A percentile compares a stretch with the other conserved stretches of the same genome.
Conservation (phyloP, 768 basidiomycete genomes). For the Tephrocybe sp. region DNA sequence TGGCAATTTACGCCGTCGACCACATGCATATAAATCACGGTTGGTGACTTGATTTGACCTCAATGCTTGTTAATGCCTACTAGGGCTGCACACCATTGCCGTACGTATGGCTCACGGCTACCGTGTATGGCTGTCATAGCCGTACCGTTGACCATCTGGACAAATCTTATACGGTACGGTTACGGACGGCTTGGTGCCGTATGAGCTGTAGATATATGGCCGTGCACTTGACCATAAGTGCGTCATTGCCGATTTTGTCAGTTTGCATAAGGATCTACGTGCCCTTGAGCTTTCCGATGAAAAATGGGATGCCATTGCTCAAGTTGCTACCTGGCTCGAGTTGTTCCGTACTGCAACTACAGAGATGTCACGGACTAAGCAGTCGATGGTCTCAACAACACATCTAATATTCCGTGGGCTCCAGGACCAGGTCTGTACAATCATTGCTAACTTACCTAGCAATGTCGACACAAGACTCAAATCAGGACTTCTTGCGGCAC, state of each 20-base stretch:
- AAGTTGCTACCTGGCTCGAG: constrained; percentile 19
- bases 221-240: constrained; percentile 15
- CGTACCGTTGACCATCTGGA: too few species aligned
- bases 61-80: too few species aligned
- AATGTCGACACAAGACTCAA: constrained; percentile 11
- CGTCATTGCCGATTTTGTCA: constrained; percentile 20
- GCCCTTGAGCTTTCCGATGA: constrained; percentile 11
- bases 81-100: too few species aligned
- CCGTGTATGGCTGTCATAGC: too few species aligned
- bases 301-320: constrained; percentile 22
- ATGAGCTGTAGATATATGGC: too few species aligned
- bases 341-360: constrained; percentile 25
- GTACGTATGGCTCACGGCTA: too few species aligned
- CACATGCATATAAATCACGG: too few species aligned
- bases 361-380: constrained; percentile 33
- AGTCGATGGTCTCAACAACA: constrained; percentile 29
- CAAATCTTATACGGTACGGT: too few species aligned
- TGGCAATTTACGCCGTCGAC: too few species aligned
- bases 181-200: too few species aligned
- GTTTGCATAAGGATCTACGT: constrained; percentile 14
- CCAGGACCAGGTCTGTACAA: constrained; percentile 23
- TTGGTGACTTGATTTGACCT: too few species aligned
- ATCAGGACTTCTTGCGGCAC: constrained; percentile 25
- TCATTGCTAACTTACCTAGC: constrained; percentile 23
- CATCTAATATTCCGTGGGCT: constrained; percentile 34